These are phyloP conservation scores for Pseudozyma pruni DNA, from an alignment of 1,284 basidiomycete species.

Conservation along the genomic window DNA sequence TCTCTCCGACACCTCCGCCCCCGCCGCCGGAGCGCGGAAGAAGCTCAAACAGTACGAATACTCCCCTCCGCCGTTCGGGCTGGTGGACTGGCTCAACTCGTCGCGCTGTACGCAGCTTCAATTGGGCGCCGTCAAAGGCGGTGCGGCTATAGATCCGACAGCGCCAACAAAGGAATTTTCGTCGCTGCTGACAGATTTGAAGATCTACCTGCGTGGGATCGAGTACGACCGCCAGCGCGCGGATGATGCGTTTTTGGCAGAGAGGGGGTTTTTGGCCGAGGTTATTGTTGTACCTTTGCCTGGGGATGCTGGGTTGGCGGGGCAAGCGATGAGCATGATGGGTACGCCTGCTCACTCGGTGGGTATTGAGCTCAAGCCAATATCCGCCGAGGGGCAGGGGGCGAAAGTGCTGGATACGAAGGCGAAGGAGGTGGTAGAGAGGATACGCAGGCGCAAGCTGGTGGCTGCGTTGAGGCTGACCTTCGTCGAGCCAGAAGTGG, in stretches of 20 bases:
- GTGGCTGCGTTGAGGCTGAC: slow-evolving; percentile 15
- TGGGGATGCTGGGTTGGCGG: not conserved
- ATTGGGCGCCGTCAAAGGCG: not conserved
- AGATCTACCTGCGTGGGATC: slow-evolving; percentile 48
- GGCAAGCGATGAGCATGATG: not conserved
- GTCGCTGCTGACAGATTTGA: slow-evolving; percentile 41
- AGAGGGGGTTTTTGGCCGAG: slow-evolving; percentile 9
- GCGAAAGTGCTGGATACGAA: not conserved
- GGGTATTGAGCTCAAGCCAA: slow-evolving; percentile 10
- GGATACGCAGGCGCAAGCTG: slow-evolving; percentile 32
- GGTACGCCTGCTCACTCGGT: slow-evolving; percentile 16
- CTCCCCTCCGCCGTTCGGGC: slow-evolving; percentile 43
- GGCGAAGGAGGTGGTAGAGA: slow-evolving; percentile 13
- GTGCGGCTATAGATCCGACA: slow-evolving; percentile 17
- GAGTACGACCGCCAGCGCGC: slow-evolving; percentile 44
- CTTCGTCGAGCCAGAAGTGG: slow-evolving; percentile 29
- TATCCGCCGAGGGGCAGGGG: not conserved
- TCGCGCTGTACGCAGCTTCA: slow-evolving; percentile 22
- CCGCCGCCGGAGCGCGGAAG: slow-evolving; percentile 3
- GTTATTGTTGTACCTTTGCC: slow-evolving; percentile 10
- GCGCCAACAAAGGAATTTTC: slow-evolving; percentile 31
- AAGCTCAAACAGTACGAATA: slow-evolving; percentile 48
- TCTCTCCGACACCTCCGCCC: slow-evolving; percentile 13
- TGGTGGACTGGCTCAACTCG: slow-evolving; percentile 47
- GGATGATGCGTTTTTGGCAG: slow-evolving; percentile 26